Evolutionary conservation across 805 yeast genomes (phyloP).

Genomic region (Starmera pachycereana): DNA sequence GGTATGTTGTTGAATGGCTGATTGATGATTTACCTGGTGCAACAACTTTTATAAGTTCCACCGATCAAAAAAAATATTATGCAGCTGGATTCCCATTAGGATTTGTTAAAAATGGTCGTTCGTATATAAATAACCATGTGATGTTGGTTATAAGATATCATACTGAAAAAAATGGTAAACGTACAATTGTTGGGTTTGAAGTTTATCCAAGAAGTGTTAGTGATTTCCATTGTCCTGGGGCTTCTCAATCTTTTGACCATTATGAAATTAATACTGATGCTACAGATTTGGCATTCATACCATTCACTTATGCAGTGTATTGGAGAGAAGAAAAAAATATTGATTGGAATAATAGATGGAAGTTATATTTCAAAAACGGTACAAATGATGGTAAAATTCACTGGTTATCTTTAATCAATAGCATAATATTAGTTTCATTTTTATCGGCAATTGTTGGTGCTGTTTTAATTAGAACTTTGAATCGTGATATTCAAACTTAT

Average conservation of each 20-base stretch:
- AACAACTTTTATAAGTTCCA: constrained; percentile 60
- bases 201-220: constrained; percentile 77
- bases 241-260: constrained; percentile 47
- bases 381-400: constrained; percentile 45
- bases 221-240: constrained; percentile 65
- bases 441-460: constrained; percentile 56
- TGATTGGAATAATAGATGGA: constrained; percentile 65
- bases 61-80: constrained; percentile 55
- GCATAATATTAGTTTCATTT: constrained; percentile 52
- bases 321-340: constrained; percentile 76
- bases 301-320: constrained; percentile 77
- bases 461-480: constrained; percentile 47
- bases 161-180: constrained; percentile 30
- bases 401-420: constrained; percentile 69
- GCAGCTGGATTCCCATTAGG: constrained; percentile 87
- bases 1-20: constrained; percentile 76
- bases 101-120: constrained; percentile 45
- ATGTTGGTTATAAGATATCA: constrained; percentile 74
- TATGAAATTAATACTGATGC: constrained; percentile 38
- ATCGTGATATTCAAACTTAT: constrained; percentile 34
- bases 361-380: constrained; percentile 51
- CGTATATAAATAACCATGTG: constrained; percentile 68
- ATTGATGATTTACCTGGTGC: constrained; percentile 84
- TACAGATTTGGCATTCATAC: constrained; percentile 36
- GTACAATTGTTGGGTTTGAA: constrained; percentile 79